Percentiles rank a stretch among this genome's conserved stretches.
phyloP scores from a whole-genome alignment of 2,329 filamentous ascomycete genomes.

The Fusarium oligoseptatum region DNA sequence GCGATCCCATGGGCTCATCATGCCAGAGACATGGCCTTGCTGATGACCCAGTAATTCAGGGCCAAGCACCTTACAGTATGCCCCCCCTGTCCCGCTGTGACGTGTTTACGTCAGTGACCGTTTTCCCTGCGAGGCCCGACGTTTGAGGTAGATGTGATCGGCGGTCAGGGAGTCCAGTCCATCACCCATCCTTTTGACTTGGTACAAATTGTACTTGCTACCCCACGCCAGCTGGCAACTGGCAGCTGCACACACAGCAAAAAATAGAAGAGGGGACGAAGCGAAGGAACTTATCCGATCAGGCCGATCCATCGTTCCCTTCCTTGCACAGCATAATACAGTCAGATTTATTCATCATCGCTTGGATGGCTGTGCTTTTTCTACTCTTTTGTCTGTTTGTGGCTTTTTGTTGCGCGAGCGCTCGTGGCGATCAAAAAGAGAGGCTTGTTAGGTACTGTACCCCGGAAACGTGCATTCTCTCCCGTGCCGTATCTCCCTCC shows the following conservation, averaged over 20 bases:
- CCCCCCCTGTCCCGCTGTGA: neutral
- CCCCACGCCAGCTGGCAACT: neutral
- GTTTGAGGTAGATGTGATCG: constrained; percentile 7
- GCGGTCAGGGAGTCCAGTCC: constrained; percentile 7
- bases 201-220: constrained; percentile 15
- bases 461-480: neutral
- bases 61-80: neutral
- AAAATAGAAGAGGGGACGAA: neutral
- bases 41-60: neutral
- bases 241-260: neutral
- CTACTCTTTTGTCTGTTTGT: neutral
- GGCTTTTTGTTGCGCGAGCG: neutral
- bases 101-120: constrained; percentile 7
- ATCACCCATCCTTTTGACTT: neutral
- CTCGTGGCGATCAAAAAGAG: neutral
- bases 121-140: neutral
- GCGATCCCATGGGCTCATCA: neutral
- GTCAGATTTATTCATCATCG: constrained; percentile 1
- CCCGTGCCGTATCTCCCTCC: neutral
- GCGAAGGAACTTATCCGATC: neutral
- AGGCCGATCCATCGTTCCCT: neutral
- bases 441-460: neutral
- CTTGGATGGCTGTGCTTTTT: neutral
- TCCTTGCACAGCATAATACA: neutral
- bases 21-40: neutral